Conservation (phyloP, 306 rosid genomes). For the Sechiopsis laciniata region DNA sequence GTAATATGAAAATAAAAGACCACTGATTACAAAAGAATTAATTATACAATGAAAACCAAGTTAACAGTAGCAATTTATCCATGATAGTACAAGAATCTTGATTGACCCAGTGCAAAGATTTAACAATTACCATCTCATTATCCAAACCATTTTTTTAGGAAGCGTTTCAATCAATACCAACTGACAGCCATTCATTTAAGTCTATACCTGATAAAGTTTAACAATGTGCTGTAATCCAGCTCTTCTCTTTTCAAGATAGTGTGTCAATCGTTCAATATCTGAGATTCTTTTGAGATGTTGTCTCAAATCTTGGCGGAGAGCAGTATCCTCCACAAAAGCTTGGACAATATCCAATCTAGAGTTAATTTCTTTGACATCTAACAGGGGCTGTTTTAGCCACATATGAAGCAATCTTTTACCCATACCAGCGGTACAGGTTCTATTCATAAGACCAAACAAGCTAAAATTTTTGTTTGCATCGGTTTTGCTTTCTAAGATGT, state of each 20-base stretch:
- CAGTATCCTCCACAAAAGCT: constrained; percentile 84
- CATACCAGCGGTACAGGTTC: constrained; percentile 99
- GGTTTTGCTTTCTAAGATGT: constrained; percentile 80
- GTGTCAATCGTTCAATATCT: constrained; percentile 77
- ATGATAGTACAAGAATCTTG: background rate
- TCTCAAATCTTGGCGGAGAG: constrained; percentile 73
- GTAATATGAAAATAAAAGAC: constrained; percentile 25
- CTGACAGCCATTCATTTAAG: background rate
- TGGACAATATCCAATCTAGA: constrained; percentile 80
- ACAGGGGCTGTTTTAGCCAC: constrained; percentile 96
- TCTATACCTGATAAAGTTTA: constrained; percentile 82
- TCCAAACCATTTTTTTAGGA: background rate
- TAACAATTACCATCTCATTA: constrained; percentile 5
- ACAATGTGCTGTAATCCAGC: constrained; percentile 87
- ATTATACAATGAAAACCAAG: background rate
- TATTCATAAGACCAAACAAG: constrained; percentile 88
- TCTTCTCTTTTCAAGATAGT: constrained; percentile 68
- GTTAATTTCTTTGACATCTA: constrained; percentile 71
- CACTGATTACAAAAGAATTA: background rate
- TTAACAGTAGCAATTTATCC: background rate
- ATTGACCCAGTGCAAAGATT: background rate
- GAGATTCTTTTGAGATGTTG: constrained; percentile 87
- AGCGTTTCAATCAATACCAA: background rate
- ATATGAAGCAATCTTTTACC: constrained; percentile 80
- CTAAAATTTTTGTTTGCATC: constrained; percentile 97